Percentiles rank a stretch among this genome's conserved stretches.
These are phyloP conservation scores for Aspergillus egyptiacus DNA, from an alignment of 495 filamentous ascomycete species.

Conservation along the genomic window DNA sequence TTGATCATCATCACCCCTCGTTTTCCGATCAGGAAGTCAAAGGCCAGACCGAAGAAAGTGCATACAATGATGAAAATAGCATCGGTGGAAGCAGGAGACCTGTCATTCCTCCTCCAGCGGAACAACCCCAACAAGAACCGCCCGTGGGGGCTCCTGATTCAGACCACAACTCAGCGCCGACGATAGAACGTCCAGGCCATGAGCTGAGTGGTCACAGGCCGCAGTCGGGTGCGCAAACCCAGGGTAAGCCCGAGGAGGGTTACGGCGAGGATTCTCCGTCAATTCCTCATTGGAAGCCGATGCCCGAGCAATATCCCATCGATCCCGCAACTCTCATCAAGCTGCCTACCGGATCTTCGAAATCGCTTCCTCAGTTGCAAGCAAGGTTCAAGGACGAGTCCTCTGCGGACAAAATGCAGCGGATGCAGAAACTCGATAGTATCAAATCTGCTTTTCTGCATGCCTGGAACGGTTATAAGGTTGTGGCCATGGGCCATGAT, in stretches of 20 bases:
- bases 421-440: slow-evolving; percentile 55
- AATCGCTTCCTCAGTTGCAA: slow-evolving; percentile 71
- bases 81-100: slow-evolving; percentile 1
- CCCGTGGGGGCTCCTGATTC: background rate
- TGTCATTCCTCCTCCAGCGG: background rate
- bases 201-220: slow-evolving; percentile 15
- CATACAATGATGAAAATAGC: background rate
- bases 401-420: slow-evolving; percentile 51
- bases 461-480: slow-evolving; percentile 72
- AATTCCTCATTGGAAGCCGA: slow-evolving; percentile 62
- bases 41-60: background rate
- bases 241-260: slow-evolving; percentile 39
- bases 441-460: slow-evolving; percentile 63
- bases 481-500: slow-evolving; percentile 72
- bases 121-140: background rate
- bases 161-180: background rate
- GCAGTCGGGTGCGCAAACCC: slow-evolving; percentile 32
- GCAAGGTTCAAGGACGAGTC: slow-evolving; percentile 61
- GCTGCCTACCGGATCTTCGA: slow-evolving; percentile 65
- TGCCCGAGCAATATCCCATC: slow-evolving; percentile 69
- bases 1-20: slow-evolving; percentile 9
- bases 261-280: slow-evolving; percentile 29
- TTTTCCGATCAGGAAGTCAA: background rate
- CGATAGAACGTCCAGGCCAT: slow-evolving; percentile 4
- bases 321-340: slow-evolving; percentile 60